Evolutionary conservation across 768 basidiomycete genomes (phyloP), one percentile per base, ranked within the genome.

Genomic region (Termitomyces sp.): DNA sequence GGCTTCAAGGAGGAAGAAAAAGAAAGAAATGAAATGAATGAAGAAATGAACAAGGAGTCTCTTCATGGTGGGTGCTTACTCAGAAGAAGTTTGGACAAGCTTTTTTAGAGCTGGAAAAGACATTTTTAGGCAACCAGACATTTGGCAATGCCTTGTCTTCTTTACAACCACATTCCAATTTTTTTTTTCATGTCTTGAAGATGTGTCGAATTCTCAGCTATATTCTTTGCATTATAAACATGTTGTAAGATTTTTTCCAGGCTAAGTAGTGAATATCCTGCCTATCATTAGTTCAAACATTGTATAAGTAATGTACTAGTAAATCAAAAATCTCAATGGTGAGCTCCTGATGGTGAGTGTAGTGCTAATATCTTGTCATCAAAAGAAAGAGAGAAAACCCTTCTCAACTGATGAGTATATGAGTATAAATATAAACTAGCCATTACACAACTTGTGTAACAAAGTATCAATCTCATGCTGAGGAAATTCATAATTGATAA

Each of bases 81-180:
- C 78, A 78, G 62, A 75, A 83, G 66, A 84, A 85, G 20, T 79
- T 74, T 3, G 81, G 58, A 60, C 81, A 82, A 0, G 76, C 76
- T 55, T 81, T 77, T 53, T 72, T 78, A 65, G 85, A 84, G 1
- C 80, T 83, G 0, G 83, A 81, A 15, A 86, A 68, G 0, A 77
- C 69, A 15, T 71, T 74, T 5, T 83, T 83, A 0, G 81, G 78
- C 12, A 80, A 76, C 83, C 84, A 86, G 37, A 85, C 81, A 61
- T 86, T 84, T 1, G 83, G 81, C 72, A 79, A 76, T 0, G 66
- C 60, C 4, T 64, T 66, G 47, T 78, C 70, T 20, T 75, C 70
- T 48, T 83, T 82, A 31, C 77, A 71, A 1, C 82, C 83, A n/a
- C 74, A 73, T 58, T 85, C 83, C 55, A 83, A 84, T n/a, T 58